Percentiles rank a stretch among this genome's conserved stretches.
Evolutionary conservation across 352 stramenopile species (phyloP).

Genomic region (Pythium rishiriense): DNA sequence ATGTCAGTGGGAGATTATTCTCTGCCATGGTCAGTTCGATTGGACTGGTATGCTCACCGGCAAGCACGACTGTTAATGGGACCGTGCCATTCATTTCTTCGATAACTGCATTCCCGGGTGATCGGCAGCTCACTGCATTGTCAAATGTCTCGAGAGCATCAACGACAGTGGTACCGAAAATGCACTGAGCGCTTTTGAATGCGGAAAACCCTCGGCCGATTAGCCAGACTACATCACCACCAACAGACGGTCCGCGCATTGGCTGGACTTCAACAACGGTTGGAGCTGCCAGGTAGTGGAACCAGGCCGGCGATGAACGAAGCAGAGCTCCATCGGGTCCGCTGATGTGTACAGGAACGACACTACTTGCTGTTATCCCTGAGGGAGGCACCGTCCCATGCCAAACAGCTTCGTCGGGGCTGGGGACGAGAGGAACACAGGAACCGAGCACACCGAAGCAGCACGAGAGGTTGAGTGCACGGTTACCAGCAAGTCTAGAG

Average conservation of each 20-base stretch:
- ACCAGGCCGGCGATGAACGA: conserved; percentile 8
- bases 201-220: conserved; percentile 20
- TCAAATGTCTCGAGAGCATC: conserved; percentile 11
- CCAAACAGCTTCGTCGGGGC: conserved; percentile 5
- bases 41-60: background rate
- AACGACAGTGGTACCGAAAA: conserved; percentile 10
- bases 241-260: background rate
- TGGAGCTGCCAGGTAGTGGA: conserved; percentile 13
- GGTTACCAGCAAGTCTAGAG: background rate
- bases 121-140: conserved; percentile 18
- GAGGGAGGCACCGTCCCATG: conserved; percentile 9
- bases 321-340: conserved; percentile 1
- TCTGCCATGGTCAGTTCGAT: conserved; percentile 1
- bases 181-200: conserved; percentile 10
- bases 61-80: conserved; percentile 3
- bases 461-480: conserved; percentile 11
- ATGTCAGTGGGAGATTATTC: background rate
- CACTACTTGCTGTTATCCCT: background rate
- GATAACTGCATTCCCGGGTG: background rate
- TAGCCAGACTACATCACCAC: conserved; percentile 16
- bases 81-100: background rate
- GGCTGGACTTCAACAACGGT: background rate
- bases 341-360: conserved; percentile 6
- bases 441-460: conserved; percentile 11
- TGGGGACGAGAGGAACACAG: conserved; percentile 2